phyloP scores from a whole-genome alignment of 2,329 filamentous ascomycete species.

The Spiromastix sp. region DNA sequence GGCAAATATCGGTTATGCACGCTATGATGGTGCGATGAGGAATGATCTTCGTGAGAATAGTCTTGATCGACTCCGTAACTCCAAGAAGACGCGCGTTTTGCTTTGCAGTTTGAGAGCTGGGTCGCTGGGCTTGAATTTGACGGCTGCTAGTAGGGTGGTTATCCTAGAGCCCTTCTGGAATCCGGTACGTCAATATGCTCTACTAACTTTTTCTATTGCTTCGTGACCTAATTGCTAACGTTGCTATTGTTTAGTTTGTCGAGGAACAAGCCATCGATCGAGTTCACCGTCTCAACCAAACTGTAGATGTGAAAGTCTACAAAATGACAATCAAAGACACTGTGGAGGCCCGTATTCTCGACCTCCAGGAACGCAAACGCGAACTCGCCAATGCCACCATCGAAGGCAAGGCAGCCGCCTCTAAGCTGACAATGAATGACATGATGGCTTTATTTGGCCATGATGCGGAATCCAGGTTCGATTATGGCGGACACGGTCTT shows the following conservation, averaged over 20 bases:
- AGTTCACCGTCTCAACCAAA: conserved; percentile 96
- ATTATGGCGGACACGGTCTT: conserved; percentile 18
- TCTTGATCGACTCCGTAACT: conserved; percentile 62
- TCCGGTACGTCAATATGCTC: conserved; percentile 64
- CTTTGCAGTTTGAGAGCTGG: conserved; percentile 93
- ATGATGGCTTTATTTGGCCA: conserved; percentile 82
- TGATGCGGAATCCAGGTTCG: conserved; percentile 46
- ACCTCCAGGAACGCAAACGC: conserved; percentile 86
- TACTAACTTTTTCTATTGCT: neutral
- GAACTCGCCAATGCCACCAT: conserved; percentile 86
- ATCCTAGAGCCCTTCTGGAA: conserved; percentile 99
- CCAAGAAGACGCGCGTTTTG: conserved; percentile 66
- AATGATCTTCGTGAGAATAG: conserved; percentile 88
- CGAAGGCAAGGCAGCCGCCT: conserved; percentile 62
- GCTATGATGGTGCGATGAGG: conserved; percentile 91
- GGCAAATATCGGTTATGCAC: conserved; percentile 65
- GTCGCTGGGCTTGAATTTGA: conserved; percentile 84
- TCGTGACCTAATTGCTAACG: conserved; percentile 9
- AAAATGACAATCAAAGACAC: conserved; percentile 78
- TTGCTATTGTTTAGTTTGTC: conserved; percentile 60
- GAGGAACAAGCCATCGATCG: conserved; percentile 98
- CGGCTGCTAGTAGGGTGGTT: conserved; percentile 82
- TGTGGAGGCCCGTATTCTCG: conserved; percentile 91
- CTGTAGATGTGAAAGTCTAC: conserved; percentile 87
- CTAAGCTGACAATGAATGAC: conserved; percentile 85